Evolutionary conservation across 495 filamentous ascomycete genomes (phyloP).

Genomic region (Recurvomyces mirabilis): DNA sequence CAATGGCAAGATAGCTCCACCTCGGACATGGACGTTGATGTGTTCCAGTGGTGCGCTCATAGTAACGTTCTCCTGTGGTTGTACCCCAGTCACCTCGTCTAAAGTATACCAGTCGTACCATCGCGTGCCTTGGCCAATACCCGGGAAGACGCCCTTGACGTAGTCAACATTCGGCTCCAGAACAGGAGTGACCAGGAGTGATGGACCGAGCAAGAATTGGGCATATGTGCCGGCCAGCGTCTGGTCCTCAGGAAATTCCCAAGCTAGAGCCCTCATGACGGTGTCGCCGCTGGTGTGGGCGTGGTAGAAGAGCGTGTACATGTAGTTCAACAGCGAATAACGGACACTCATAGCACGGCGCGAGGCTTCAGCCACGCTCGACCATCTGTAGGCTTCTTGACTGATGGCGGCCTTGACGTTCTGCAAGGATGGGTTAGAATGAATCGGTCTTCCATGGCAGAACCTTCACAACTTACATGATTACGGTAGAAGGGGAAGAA

Average conservation of each 20-base stretch:
- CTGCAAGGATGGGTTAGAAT: too few relatives aligned
- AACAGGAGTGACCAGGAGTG: slow-evolving; percentile 22
- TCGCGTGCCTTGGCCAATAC: slow-evolving; percentile 43
- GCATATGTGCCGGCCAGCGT: slow-evolving; percentile 19
- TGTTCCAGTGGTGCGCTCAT: slow-evolving; percentile 17
- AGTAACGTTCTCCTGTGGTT: slow-evolving; percentile 25
- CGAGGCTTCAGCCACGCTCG: slow-evolving; percentile 52
- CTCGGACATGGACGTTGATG: slow-evolving; percentile 27
- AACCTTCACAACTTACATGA: too few relatives aligned
- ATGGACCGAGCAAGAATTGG: slow-evolving; percentile 25
- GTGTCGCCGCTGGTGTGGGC: slow-evolving; percentile 21
- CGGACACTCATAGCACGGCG: slow-evolving; percentile 62
- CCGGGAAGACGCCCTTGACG: slow-evolving; percentile 69
- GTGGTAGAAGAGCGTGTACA: slow-evolving; percentile 43
- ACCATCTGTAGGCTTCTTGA: slow-evolving; percentile 73
- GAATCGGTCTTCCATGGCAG: too few relatives aligned
- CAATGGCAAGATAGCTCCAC: slow-evolving; percentile 59
- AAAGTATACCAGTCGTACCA: slow-evolving; percentile 29
- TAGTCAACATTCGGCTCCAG: slow-evolving; percentile 38
- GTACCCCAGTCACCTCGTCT: slow-evolving; percentile 6
- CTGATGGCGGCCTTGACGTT: slow-evolving; percentile 49
- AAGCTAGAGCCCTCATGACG: slow-evolving; percentile 24
- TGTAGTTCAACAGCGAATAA: slow-evolving; percentile 63
- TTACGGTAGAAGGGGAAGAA: slow-evolving; percentile 89
- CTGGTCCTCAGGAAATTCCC: slow-evolving; percentile 26